Conservation (phyloP, 768 basidiomycete species). For the Lentinula raphanica region DNA sequence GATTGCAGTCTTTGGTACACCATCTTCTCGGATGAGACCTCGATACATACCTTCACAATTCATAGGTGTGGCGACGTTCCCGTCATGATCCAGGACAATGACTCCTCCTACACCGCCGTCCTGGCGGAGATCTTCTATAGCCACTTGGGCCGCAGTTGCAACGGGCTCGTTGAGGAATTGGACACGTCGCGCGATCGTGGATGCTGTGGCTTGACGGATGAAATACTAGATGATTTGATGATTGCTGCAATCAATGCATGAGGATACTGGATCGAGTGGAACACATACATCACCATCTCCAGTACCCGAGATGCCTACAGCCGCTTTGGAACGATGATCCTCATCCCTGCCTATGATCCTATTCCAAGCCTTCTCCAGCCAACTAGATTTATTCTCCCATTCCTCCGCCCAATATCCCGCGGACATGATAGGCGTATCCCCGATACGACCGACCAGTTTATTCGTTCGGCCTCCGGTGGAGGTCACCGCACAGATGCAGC, state of each 20-base stretch:
- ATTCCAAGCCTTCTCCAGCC: slow-evolving; percentile 34
- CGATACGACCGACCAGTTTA: slow-evolving; percentile 78
- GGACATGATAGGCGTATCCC: slow-evolving; percentile 77
- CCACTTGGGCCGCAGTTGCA: slow-evolving; percentile 45
- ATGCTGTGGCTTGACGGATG: slow-evolving; percentile 64
- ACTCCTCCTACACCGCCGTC: slow-evolving; percentile 71
- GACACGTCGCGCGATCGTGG: slow-evolving; percentile 63
- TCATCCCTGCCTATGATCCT: slow-evolving; percentile 28
- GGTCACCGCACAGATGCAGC: slow-evolving; percentile 68
- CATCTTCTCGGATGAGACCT: slow-evolving; percentile 66
- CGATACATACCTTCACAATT: slow-evolving; percentile 84
- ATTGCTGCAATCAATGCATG: too few species aligned
- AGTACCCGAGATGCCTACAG: slow-evolving; percentile 77
- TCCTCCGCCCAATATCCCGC: slow-evolving; percentile 83
- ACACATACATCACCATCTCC: slow-evolving; percentile 75
- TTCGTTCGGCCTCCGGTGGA: slow-evolving; percentile 83
- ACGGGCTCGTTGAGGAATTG: slow-evolving; percentile 55
- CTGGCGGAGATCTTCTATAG: slow-evolving; percentile 50
- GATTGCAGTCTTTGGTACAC: slow-evolving; percentile 68
- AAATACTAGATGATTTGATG: too few species aligned
- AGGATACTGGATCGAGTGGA: too few species aligned
- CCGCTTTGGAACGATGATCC: slow-evolving; percentile 22
- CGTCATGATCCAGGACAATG: slow-evolving; percentile 63
- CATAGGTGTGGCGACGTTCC: slow-evolving; percentile 71
- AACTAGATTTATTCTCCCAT: slow-evolving; percentile 40